phyloP scores from a whole-genome alignment of 108 stramenopile species.

The Hondaea fermentalgiana region DNA sequence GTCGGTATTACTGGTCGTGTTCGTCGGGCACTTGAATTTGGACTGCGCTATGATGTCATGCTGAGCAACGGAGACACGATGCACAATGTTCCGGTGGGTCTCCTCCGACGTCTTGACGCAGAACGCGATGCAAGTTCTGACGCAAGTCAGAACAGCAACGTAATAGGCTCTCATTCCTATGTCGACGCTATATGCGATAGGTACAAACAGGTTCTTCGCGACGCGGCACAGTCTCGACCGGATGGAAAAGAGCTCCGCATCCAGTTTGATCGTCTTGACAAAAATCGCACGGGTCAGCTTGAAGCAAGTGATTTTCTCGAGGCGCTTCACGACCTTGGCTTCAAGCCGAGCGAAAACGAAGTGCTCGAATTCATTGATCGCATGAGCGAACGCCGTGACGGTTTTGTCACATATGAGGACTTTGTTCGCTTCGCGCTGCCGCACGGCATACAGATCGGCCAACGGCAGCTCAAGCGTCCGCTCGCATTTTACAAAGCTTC shows the following conservation, averaged over 20 bases:
- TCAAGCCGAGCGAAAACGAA: neutral
- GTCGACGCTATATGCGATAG: neutral
- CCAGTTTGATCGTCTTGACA: neutral
- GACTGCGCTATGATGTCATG: neutral
- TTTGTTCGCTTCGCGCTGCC: slow-evolving; percentile 9
- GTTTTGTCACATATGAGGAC: neutral
- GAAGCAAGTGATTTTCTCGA: neutral
- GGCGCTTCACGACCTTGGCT: neutral
- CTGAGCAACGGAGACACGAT: neutral
- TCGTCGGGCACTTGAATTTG: neutral
- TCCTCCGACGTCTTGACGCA: neutral
- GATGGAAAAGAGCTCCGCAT: neutral
- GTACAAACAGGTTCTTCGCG: neutral
- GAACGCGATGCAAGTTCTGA: too few species aligned
- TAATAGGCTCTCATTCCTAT: neutral
- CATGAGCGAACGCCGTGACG: neutral
- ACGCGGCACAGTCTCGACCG: neutral
- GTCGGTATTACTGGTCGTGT: neutral
- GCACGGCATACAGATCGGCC: neutral
- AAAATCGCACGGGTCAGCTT: neutral
- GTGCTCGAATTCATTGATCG: neutral
- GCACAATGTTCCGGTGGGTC: neutral
- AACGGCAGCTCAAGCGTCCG: neutral
- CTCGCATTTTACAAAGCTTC: neutral
- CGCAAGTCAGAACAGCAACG: too few species aligned